Percentiles rank a stretch among this genome's conserved stretches.
phyloP scores from a whole-genome alignment of 2,329 filamentous ascomycete species.

The Trichoderma atrobrunneum region DNA sequence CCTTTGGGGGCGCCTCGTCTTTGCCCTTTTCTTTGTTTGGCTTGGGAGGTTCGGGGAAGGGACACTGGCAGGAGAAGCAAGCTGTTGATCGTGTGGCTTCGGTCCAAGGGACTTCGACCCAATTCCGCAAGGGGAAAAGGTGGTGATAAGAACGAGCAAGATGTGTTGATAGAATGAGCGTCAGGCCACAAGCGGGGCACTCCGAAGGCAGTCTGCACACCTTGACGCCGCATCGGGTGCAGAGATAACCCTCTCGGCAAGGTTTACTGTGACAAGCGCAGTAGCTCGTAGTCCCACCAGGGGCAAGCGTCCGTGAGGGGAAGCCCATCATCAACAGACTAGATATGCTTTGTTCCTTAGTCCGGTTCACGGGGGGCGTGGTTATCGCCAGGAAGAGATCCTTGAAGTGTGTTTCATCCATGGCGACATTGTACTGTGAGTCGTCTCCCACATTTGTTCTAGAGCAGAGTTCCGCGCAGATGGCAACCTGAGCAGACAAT shows the following conservation, averaged over 20 bases:
- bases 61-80: conserved; percentile 75
- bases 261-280: conserved; percentile 90
- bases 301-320: conserved; percentile 77
- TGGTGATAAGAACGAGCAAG: conserved; percentile 91
- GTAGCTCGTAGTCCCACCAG: conserved; percentile 62
- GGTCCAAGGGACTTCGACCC: conserved; percentile 84
- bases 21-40: conserved; percentile 18
- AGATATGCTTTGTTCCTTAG: conserved; percentile 55
- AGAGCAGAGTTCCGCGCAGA: conserved; percentile 85
- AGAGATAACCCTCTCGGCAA: conserved; percentile 80
- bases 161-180: conserved; percentile 90
- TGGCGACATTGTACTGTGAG: conserved; percentile 74
- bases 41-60: conserved; percentile 58
- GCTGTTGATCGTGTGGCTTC: conserved; percentile 59
- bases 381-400: conserved; percentile 87
- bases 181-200: conserved; percentile 87
- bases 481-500: conserved; percentile 84
- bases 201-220: conserved; percentile 88
- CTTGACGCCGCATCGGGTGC: conserved; percentile 82
- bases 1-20: conserved; percentile 24
- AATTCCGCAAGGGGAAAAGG: conserved; percentile 84
- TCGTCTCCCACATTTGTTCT: conserved; percentile 81
- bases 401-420: conserved; percentile 73
- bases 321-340: conserved; percentile 97
- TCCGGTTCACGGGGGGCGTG: conserved; percentile 80